Base-by-base conservation (phyloP, 345 rosid species). In the Firmiana major region DNA sequence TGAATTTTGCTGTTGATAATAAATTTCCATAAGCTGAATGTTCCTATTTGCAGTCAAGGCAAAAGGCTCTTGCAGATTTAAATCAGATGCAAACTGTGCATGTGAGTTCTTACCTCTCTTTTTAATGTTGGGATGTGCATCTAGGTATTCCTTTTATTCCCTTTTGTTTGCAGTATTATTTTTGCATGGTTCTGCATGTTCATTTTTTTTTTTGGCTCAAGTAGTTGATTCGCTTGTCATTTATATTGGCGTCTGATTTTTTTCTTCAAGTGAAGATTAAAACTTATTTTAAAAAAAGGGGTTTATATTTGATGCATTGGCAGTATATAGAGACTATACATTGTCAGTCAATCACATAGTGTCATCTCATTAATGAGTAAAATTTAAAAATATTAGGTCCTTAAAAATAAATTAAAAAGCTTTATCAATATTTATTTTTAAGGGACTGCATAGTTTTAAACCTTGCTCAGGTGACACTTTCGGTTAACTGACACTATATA, bases 11-110 rank as follows among this genome's bases (percentile, higher is more conserved):
- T 60, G 7, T 48, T 53, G 38, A 46, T 46, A 51, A 4, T 2
- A 51, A 31, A 34, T 71, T 71, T 71, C 62, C 75, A 17, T 71
- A 71, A 71, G 62, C 62, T 51, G 60, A 10, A 70, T 17, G 24
- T 51, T 71, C 43, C 45, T 71, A 5, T 71, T 71, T 76, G 84
- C 94, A 97, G 99, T 97, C 99, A 59, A 90, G 98, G 88, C 99
- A 91, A 84, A 97, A 97, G 82, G 99, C 98, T 79, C 84, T 91
- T 77, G 75, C 87, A 19, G 99, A 97, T 89, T 86, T 97, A 71
- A 86, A 89, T 51, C 90, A 88, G 87, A 89, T 92, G 93, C 93
- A 91, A 86, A 87, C 85, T 60, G 87, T 90, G 78, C 88, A 90
- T 75, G 99, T 97, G 84, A 86, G 95, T 53, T 24, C 40, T 69